These are phyloP conservation scores for Ricinus communis DNA, from an alignment of 345 rosid genomes.

Conservation along the genomic window DNA sequence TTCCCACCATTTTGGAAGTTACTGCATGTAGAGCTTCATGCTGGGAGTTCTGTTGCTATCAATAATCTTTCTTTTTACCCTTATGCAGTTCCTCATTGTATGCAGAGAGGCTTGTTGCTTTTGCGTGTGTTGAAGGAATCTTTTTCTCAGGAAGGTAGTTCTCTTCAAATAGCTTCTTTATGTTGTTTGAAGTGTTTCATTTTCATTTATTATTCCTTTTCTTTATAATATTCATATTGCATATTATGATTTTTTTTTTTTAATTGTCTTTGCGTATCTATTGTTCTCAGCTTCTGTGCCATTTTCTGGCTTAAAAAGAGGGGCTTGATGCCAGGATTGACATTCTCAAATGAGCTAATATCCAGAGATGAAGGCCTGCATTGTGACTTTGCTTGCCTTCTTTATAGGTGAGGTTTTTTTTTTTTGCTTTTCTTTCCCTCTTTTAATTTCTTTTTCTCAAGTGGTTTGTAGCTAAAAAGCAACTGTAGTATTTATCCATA, in stretches of 20 bases:
- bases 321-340: constrained; percentile 94
- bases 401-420: constrained; percentile 59
- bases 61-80: constrained; percentile 1
- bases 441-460: not conserved
- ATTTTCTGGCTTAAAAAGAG: constrained; percentile 97
- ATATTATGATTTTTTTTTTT: not conserved
- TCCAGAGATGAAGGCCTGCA: constrained; percentile 93
- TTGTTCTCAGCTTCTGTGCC: constrained; percentile 76
- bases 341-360: constrained; percentile 90
- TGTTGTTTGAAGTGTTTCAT: constrained; percentile 1
- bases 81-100: constrained; percentile 66
- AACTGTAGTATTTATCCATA: not conserved
- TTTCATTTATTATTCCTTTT: not conserved
- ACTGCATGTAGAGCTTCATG: not conserved
- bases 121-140: constrained; percentile 89
- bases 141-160: constrained; percentile 91
- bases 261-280: constrained; percentile 4
- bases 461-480: not conserved
- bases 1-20: not conserved
- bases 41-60: constrained; percentile 13
- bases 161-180: constrained; percentile 9
- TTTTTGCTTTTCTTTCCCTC: no score
- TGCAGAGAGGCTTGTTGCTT: constrained; percentile 81
- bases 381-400: constrained; percentile 93
- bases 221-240: constrained; percentile 4